phyloP scores from a whole-genome alignment of 805 yeast genomes.

The Schwanniomyces pseudopolymorphus region DNA sequence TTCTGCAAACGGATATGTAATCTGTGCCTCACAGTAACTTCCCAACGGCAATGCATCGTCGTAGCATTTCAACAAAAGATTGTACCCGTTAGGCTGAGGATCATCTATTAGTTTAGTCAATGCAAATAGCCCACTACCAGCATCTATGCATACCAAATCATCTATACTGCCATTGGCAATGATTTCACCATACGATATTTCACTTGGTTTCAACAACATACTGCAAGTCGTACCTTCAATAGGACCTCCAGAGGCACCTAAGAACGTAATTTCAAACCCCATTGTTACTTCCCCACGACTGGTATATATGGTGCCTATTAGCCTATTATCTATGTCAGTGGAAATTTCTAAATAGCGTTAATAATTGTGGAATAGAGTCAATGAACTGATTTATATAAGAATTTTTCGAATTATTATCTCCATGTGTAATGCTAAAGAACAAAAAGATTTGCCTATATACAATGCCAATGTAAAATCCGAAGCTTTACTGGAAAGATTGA shows the following conservation, averaged over 20 bases:
- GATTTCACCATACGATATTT: slow-evolving; percentile 40
- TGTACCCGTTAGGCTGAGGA: slow-evolving; percentile 3
- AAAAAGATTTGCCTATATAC: no score
- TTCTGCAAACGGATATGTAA: slow-evolving; percentile 24
- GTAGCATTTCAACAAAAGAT: slow-evolving; percentile 26
- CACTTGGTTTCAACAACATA: slow-evolving; percentile 59
- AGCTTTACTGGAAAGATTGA: background rate
- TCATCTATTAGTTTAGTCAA: slow-evolving; percentile 41
- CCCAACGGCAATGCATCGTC: slow-evolving; percentile 24
- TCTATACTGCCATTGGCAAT: slow-evolving; percentile 21
- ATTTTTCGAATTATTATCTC: no score
- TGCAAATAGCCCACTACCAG: slow-evolving; percentile 69
- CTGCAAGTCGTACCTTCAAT: slow-evolving; percentile 69
- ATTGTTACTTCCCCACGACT: slow-evolving; percentile 13
- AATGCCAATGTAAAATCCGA: background rate
- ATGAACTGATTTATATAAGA: no score
- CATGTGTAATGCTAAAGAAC: no score
- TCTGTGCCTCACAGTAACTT: slow-evolving; percentile 23
- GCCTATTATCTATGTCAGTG: no score
- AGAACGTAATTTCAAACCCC: slow-evolving; percentile 59
- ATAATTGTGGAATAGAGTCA: no score
- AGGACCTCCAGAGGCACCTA: slow-evolving; percentile 89
- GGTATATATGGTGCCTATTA: no score
- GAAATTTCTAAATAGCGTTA: no score
- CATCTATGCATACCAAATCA: slow-evolving; percentile 65